A percentile compares a stretch with the other conserved stretches of the same genome.
phyloP scores from a whole-genome alignment of 208 protist species.

The Trypanosoma congolense region DNA sequence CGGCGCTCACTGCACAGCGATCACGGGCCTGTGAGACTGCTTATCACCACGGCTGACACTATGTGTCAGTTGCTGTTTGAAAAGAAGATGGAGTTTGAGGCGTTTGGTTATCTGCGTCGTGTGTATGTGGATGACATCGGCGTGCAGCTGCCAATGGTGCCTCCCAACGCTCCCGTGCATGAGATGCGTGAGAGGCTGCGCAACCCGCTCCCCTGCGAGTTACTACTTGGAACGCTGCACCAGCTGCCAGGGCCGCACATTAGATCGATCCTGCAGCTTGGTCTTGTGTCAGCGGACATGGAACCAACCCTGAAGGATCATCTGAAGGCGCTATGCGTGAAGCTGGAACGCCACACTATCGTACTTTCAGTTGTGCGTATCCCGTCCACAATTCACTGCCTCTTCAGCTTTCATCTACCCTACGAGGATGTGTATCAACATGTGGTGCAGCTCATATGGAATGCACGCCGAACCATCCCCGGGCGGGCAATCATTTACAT shows the following conservation, averaged over 20 bases:
- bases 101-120: conserved; percentile 78
- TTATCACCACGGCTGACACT: conserved; percentile 80
- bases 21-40: conserved; percentile 47
- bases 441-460: conserved; percentile 48
- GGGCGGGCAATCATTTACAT: conserved; percentile 71
- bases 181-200: conserved; percentile 57
- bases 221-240: conserved; percentile 79
- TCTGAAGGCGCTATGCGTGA: conserved; percentile 73
- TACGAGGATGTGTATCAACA: conserved; percentile 42
- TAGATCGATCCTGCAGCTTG: conserved; percentile 79
- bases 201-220: conserved; percentile 65
- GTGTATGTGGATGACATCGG: conserved; percentile 82
- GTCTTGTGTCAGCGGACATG: conserved; percentile 70
- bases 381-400: conserved; percentile 72
- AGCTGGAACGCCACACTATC: conserved; percentile 59
- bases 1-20: conserved; percentile 30
- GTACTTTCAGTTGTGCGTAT: conserved; percentile 64
- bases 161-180: conserved; percentile 36
- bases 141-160: conserved; percentile 57
- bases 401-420: conserved; percentile 68
- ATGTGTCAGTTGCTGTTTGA: conserved; percentile 79
- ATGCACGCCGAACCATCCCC: conserved; percentile 60
- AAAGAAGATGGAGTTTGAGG: conserved; percentile 82
- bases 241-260: conserved; percentile 79
- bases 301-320: conserved; percentile 60